Base-by-base conservation (phyloP, 2,329 filamentous ascomycete species). In the Myriosclerotinia scirpicola region DNA sequence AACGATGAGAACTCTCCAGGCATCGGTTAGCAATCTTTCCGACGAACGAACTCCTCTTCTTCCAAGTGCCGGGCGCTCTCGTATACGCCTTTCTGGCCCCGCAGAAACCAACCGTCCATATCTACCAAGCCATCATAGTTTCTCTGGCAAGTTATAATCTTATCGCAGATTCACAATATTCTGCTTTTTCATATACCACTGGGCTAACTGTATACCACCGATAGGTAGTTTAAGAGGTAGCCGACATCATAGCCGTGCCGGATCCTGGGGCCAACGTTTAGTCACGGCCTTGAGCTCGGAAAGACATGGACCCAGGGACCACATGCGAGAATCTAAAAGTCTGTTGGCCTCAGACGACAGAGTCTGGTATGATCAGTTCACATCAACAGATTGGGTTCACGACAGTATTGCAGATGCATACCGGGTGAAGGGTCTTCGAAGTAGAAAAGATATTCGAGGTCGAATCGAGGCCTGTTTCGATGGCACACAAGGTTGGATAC, bases 311-410 rank as follows among this genome's bases (percentile, higher is more conserved):
- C 72, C 73, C 59, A 78, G 76, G 36, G 70, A 74, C 22, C 70
- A 71, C 3, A 73, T 89, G 78, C 78, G 82, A 69, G 87, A 90
- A 69, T 88, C 88, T 59, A 90, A 88, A 74, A 80, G 83, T 44
- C 88, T 87, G 5, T 79, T 90, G 12, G 89, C 87, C 72, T 81
- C 89, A 61, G 91, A 97, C 75, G 93, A 98, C 72, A 88, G 95
- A 68, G 90, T 96, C 12, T 98, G 95, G 95, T 98, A 98, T 79
- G 95, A 99, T 81, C 95, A 99, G 79, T 97, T 97, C 75, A 97
- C 93, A 7, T 96, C 92, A 8, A 97, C 92, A 65, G 94, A 99
- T 78, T 99, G 95, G 95, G 93, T 99, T 0, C 94, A 97, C 76
- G 95, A 99, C 78, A 93, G 90, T 77, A 97, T 99, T 72, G 92